Base-by-base conservation (phyloP, 2,329 filamentous ascomycete species). In the Coniochaeta ligniaria region DNA sequence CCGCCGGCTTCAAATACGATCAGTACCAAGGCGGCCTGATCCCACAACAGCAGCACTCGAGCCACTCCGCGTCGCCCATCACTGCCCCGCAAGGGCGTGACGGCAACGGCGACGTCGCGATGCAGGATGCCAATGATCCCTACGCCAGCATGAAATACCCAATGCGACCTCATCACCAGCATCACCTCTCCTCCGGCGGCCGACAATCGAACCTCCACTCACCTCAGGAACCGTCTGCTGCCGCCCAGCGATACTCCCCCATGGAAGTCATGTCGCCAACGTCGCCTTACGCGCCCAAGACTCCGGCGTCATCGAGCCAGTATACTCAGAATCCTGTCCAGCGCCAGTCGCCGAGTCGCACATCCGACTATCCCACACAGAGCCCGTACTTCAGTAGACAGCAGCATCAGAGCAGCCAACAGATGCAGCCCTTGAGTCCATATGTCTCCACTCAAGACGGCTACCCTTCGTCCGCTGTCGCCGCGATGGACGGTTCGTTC, bases 211-310 rank as follows among this genome's bases (percentile, higher is more conserved):
- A 84, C 63, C 85, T 92, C 67, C 89, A 94, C 73, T 90, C 89
- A 55, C 79, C 88, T 58, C 87, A 87, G 66, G 87, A 94, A 70
- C 87, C 90, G 62, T 95, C 92, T 50, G 83, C 91, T 58, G 91
- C 92, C 61, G 91, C 92, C 62, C 91, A 96, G 73, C 87, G 93
- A 71, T 98, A 98, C 76, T 98, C 94, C 55, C 95, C 94, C 65
- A 97, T 97, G 93, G 94, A 96, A 73, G 84, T 86, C 17, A 79
- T 96, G 63, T 92, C 92, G 63, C 91, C 92, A 45, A 86, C 88
- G 36, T 89, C 90, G 60, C 87, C 92, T 36, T 96, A 96, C 76
- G 83, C 85, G 54, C 71, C 82, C 54, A 76, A 90, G 79, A 83
- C 85, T 52, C 71, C 82, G 52, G 76, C 90, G 79, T 72, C 79